These are phyloP conservation scores for Geotrichum ghanense DNA, from an alignment of 805 yeast genomes.

Conservation along the genomic window DNA sequence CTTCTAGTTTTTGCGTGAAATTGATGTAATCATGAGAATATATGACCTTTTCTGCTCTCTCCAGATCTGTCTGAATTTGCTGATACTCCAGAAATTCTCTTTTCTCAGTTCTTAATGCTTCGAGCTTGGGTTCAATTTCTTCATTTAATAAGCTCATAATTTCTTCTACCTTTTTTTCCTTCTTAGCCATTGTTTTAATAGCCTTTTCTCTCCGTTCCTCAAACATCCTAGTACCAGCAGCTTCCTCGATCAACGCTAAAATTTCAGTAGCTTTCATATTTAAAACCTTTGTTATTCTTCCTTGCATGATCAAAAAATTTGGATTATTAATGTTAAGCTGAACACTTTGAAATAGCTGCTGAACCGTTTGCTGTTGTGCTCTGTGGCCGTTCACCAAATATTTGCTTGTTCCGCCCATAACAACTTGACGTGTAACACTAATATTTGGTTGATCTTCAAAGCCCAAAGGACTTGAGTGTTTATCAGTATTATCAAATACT, in stretches of 20 bases:
- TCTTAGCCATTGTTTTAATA: slow-evolving; percentile 80
- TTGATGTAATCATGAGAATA: slow-evolving; percentile 63
- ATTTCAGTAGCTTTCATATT: slow-evolving; percentile 94
- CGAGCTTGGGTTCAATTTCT: slow-evolving; percentile 89
- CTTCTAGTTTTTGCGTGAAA: slow-evolving; percentile 30
- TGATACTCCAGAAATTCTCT: slow-evolving; percentile 77
- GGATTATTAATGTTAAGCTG: slow-evolving; percentile 96
- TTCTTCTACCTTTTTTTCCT: slow-evolving; percentile 73
- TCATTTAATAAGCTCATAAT: slow-evolving; percentile 62
- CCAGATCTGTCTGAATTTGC: slow-evolving; percentile 70
- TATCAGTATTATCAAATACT: slow-evolving; percentile 81
- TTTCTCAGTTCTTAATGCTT: slow-evolving; percentile 69
- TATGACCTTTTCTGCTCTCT: slow-evolving; percentile 59
- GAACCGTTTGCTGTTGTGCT: slow-evolving; percentile 88
- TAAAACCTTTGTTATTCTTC: slow-evolving; percentile 91
- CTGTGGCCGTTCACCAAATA: slow-evolving; percentile 91
- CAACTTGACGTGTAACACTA: slow-evolving; percentile 84
- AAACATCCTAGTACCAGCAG: slow-evolving; percentile 94
- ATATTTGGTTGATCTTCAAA: slow-evolving; percentile 68
- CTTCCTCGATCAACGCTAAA: slow-evolving; percentile 86
- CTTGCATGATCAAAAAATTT: slow-evolving; percentile 96
- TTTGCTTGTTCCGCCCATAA: slow-evolving; percentile 84
- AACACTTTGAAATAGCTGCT: slow-evolving; percentile 84
- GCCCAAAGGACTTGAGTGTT: slow-evolving; percentile 72
- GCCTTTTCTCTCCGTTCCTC: slow-evolving; percentile 91